These are phyloP conservation scores for Anisodus tanguticus DNA, from an alignment of 257 asterid genomes.

Conservation along the genomic window DNA sequence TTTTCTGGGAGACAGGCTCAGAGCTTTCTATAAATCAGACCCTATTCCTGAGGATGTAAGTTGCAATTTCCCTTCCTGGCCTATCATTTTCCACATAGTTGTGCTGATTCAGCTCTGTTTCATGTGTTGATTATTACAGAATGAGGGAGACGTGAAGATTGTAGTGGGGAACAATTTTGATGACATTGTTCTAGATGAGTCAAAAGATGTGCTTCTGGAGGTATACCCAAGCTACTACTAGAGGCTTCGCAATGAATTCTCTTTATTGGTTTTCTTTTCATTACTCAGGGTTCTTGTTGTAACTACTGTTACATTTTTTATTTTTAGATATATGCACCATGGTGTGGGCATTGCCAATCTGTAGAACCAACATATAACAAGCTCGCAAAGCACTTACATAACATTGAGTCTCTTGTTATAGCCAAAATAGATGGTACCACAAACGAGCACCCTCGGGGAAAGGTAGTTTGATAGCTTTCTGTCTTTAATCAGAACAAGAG, in stretches of 20 bases:
- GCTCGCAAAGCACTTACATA: slow-evolving; percentile 82
- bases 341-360: slow-evolving; percentile 90
- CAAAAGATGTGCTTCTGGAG: slow-evolving; percentile 98
- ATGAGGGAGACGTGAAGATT: slow-evolving; percentile 85
- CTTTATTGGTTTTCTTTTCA: background rate
- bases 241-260: background rate
- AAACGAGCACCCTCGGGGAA: slow-evolving; percentile 83
- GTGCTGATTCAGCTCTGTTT: slow-evolving; percentile 4
- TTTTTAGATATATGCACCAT: slow-evolving; percentile 84
- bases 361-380: slow-evolving; percentile 91
- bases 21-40: slow-evolving; percentile 84
- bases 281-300: background rate
- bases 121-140: slow-evolving; percentile 48
- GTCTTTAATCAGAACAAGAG: background rate
- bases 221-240: slow-evolving; percentile 42
- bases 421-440: slow-evolving; percentile 98
- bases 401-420: slow-evolving; percentile 67
- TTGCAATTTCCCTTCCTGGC: background rate
- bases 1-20: slow-evolving; percentile 74
- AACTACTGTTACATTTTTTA: background rate
- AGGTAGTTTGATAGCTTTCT: slow-evolving; percentile 50
- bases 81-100: background rate
- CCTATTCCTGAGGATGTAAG: slow-evolving; percentile 84
- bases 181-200: slow-evolving; percentile 91
- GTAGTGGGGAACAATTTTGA: slow-evolving; percentile 93